These are phyloP conservation scores for Neurospora sp. DNA, from an alignment of 2,329 filamentous ascomycete genomes.

Conservation along the genomic window DNA sequence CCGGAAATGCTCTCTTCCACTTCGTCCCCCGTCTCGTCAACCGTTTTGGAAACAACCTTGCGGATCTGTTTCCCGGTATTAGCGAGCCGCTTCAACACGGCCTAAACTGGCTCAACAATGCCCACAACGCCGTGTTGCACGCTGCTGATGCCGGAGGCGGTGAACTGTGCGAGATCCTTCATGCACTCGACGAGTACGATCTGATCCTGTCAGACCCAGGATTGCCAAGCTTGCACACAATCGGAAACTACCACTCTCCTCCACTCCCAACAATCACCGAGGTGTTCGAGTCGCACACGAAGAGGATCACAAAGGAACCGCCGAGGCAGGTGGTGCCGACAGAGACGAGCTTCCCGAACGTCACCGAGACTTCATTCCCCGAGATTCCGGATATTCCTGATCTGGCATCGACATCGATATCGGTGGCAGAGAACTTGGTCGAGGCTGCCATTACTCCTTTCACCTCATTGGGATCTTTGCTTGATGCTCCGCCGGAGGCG, in stretches of 20 bases:
- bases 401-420: not conserved
- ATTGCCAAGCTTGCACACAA: slow-evolving; percentile 10
- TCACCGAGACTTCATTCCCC: not conserved
- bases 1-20: slow-evolving; percentile 10
- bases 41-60: slow-evolving; percentile 8
- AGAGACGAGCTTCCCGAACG: not conserved
- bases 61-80: slow-evolving; percentile 12
- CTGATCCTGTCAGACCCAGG: slow-evolving; percentile 14
- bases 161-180: slow-evolving; percentile 13
- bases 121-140: slow-evolving; percentile 10
- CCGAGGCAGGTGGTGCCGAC: slow-evolving; percentile 3
- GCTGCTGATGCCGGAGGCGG: slow-evolving; percentile 7
- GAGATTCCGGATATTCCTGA: not conserved
- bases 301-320: slow-evolving; percentile 7
- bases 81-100: slow-evolving; percentile 10
- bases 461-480: not conserved
- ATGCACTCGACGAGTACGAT: slow-evolving; percentile 14
- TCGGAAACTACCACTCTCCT: slow-evolving; percentile 14
- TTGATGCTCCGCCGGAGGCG: not conserved
- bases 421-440: not conserved
- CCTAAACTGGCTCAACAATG: slow-evolving; percentile 13
- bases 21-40: slow-evolving; percentile 12
- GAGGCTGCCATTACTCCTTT: not conserved
- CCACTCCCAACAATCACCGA: slow-evolving; percentile 11
- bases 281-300: slow-evolving; percentile 4